A percentile compares a stretch with the other conserved stretches of the same genome.
Conservation (phyloP, 495 filamentous ascomycete species). For the Patellaria atrata region DNA sequence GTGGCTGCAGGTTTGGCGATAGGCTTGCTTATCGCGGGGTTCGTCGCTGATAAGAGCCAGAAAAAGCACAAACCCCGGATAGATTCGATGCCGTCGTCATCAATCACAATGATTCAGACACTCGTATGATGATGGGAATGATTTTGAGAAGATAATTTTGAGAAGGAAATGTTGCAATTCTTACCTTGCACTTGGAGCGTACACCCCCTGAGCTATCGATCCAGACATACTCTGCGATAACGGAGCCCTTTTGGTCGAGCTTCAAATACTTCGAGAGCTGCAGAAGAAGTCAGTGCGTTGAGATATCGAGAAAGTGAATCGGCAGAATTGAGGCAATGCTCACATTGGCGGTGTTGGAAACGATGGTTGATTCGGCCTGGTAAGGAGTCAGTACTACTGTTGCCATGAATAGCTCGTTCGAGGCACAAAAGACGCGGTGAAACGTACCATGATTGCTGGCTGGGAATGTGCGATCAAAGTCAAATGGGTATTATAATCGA, state of each 20-base stretch:
- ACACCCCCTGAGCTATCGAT: constrained; percentile 66
- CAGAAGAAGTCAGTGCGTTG: constrained; percentile 5
- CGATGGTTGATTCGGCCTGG: constrained; percentile 22
- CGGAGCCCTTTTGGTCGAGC: constrained; percentile 71
- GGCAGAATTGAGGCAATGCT: constrained; percentile 9
- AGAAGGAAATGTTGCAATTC: constrained; percentile 21
- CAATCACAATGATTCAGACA: constrained; percentile 1
- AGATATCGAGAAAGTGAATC: constrained; percentile 3
- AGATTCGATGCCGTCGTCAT: neutral
- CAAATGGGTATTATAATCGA: no score
- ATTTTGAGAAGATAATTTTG: constrained; percentile 16
- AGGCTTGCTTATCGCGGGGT: constrained; percentile 12
- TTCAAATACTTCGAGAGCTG: constrained; percentile 85
- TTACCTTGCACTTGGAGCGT: constrained; percentile 86
- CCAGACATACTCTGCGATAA: constrained; percentile 97
- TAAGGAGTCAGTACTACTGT: neutral
- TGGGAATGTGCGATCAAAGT: no score
- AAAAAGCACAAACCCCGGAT: constrained; percentile 11
- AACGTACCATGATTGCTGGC: constrained; percentile 15
- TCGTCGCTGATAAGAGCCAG: constrained; percentile 14
- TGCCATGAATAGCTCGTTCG: neutral
- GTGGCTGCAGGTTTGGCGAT: constrained; percentile 3
- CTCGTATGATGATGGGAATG: neutral
- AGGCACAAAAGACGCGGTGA: constrained; percentile 1
- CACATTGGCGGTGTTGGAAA: constrained; percentile 30